Conservation (phyloP, 2,329 filamentous ascomycete genomes). For the Thelonectria rubi region DNA sequence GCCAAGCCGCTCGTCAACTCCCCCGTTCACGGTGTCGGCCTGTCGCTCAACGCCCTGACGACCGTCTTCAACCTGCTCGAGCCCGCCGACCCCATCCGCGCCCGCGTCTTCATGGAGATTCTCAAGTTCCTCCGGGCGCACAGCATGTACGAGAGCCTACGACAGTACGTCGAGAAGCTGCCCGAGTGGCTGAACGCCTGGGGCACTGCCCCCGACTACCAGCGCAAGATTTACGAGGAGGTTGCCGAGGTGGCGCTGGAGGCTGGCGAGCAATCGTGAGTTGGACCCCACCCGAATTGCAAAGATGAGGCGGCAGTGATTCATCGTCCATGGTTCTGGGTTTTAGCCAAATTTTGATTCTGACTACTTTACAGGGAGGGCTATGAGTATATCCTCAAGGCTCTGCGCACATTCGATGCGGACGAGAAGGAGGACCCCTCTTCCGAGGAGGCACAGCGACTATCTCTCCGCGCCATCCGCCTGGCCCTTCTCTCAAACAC, state of each 20-base stretch:
- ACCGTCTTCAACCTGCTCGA: constrained; percentile 96
- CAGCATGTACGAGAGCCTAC: constrained; percentile 83
- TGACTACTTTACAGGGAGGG: constrained; percentile 57
- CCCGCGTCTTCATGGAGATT: constrained; percentile 90
- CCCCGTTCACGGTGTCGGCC: constrained; percentile 81
- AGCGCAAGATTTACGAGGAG: constrained; percentile 84
- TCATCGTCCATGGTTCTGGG: background rate
- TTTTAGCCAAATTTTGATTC: constrained; percentile 17
- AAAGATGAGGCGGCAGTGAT: background rate
- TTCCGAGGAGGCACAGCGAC: constrained; percentile 67
- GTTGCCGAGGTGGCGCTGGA: constrained; percentile 84
- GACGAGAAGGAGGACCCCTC: constrained; percentile 63
- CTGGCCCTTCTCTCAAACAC: constrained; percentile 61
- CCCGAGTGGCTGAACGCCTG: constrained; percentile 84
- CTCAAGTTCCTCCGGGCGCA: constrained; percentile 81
- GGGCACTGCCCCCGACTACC: constrained; percentile 83
- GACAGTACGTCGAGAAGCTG: constrained; percentile 83
- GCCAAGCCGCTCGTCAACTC: constrained; percentile 86
- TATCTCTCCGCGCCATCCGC: constrained; percentile 67
- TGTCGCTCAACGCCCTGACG: constrained; percentile 89
- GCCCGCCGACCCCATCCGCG: constrained; percentile 79
- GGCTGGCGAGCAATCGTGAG: constrained; percentile 78
- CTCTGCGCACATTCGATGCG: constrained; percentile 67
- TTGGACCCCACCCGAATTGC: constrained; percentile 34
- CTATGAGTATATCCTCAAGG: constrained; percentile 74